Percentiles rank a stretch among this genome's conserved stretches.
These are phyloP conservation scores for Huntiella omanensis DNA, from an alignment of 2,329 filamentous ascomycete species.

Conservation along the genomic window DNA sequence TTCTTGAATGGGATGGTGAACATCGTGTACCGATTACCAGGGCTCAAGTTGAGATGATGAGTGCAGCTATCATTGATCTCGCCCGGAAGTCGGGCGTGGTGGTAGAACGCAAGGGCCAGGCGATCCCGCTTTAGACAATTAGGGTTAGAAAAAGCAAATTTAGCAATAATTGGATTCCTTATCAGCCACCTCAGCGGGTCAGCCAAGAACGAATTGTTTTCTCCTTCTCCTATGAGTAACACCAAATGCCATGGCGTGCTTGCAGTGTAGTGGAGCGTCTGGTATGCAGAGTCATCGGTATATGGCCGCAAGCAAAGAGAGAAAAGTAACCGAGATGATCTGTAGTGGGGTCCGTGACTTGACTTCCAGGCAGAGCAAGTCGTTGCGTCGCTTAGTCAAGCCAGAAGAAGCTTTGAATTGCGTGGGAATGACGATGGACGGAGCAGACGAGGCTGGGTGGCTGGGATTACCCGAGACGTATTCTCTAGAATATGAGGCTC, in stretches of 20 bases:
- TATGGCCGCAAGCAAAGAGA: too few relatives aligned
- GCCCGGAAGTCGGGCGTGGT: conserved; percentile 17
- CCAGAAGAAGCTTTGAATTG: too few relatives aligned
- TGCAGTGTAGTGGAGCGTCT: neutral
- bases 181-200: neutral
- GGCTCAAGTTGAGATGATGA: conserved; percentile 40
- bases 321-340: too few relatives aligned
- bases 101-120: neutral
- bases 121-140: neutral
- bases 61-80: conserved; percentile 31
- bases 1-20: conserved; percentile 56
- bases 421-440: too few relatives aligned
- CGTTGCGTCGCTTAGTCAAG: too few relatives aligned
- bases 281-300: too few relatives aligned
- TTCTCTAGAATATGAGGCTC: too few relatives aligned
- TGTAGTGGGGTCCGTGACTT: too few relatives aligned
- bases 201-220: neutral
- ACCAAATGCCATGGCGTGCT: neutral
- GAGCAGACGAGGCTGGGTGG: too few relatives aligned
- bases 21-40: conserved; percentile 54
- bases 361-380: too few relatives aligned
- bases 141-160: neutral
- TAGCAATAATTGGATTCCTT: neutral
- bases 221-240: neutral
- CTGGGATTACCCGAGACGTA: too few relatives aligned